Conservation (phyloP, 1,139 yeast species). For the Debaryomyces psychrophilus region DNA sequence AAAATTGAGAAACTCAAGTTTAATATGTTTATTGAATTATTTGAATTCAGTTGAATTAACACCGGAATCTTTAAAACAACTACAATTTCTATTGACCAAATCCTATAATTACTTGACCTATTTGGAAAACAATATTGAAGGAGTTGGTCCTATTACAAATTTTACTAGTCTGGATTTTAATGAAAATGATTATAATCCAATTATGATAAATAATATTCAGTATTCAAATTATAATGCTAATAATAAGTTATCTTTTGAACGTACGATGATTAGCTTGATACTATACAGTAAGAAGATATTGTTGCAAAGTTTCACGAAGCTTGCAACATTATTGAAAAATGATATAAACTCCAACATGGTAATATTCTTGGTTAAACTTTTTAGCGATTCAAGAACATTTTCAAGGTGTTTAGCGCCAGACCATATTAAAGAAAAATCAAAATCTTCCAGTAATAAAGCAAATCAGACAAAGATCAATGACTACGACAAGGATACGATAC, state of each 20-base stretch:
- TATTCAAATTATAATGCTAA: constrained; percentile 31
- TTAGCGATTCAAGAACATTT: constrained; percentile 43
- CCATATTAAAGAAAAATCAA: constrained; percentile 26
- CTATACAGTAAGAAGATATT: constrained; percentile 40
- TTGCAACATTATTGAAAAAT: constrained; percentile 34
- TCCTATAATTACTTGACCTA: constrained; percentile 47
- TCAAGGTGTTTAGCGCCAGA: constrained; percentile 26
- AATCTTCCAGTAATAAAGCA: constrained; percentile 25
- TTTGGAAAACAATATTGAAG: constrained; percentile 44
- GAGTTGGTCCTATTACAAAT: constrained; percentile 38
- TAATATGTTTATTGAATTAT: constrained; percentile 46
- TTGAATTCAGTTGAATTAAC: constrained; percentile 42
- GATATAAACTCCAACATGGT: constrained; percentile 48
- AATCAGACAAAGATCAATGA: constrained; percentile 25
- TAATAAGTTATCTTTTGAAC: constrained; percentile 29
- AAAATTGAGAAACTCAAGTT: constrained; percentile 43
- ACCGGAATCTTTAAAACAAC: constrained; percentile 47
- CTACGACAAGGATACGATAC: constrained; percentile 23
- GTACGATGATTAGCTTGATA: constrained; percentile 35
- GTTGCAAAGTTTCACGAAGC: constrained; percentile 36
- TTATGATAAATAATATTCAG: constrained; percentile 33
- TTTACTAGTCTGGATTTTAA: constrained; percentile 33
- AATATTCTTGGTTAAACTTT: constrained; percentile 40
- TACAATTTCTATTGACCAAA: constrained; percentile 46
- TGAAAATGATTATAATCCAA: constrained; percentile 35